Evolutionary conservation across 2,329 filamentous ascomycete species (phyloP), one percentile per base, ranked within the genome.

Genomic region (Metarhizium anisopliae): DNA sequence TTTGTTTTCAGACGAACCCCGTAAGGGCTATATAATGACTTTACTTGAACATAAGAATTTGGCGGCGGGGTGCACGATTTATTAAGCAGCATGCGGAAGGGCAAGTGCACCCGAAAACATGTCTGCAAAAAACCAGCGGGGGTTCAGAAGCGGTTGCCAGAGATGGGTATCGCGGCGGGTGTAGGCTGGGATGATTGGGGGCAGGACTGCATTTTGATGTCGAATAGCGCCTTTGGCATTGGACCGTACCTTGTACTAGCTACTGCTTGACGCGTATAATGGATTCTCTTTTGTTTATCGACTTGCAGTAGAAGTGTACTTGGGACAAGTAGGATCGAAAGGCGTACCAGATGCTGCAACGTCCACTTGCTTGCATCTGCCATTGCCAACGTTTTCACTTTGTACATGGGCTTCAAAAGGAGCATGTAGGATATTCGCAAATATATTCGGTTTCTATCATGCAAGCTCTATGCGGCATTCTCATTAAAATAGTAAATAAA

Each of bases 201-300:
- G 45, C 16, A 30, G 13, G 11, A 14, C 13, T 2, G 30, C 10
- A n/a, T 20, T 49, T 49, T 49, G 45, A 49, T 49, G 18, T 32
- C 5, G 49, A 43, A 50, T 40, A 52, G 50, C 50, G 38, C 29
- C 38, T 20, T 35, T 38, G 43, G n/a, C 47, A 51, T 38, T 51
- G 53, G 51, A 49, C 42, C 47, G 54, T 55, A 52, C 49, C 25
- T 47, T 42, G 49, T 51, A 52, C 50, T 47, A 35, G 54, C 54
- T 51, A 55, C 42, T 14, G 18, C 47, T 55, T 20, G 50, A 45
- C 54, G 42, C 50, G 50, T 50, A 50, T 20, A 55, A 52, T 45
- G 51, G 13, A 47, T 50, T 47, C 25, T 47, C 6, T 38, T 49
- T 47, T 52, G 29, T 52, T 18, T 36, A 38, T 47, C 20, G 30